A percentile compares a stretch with the other conserved stretches of the same genome.
Conservation (phyloP, 2,329 filamentous ascomycete species). For the Metarhizium rileyi region DNA sequence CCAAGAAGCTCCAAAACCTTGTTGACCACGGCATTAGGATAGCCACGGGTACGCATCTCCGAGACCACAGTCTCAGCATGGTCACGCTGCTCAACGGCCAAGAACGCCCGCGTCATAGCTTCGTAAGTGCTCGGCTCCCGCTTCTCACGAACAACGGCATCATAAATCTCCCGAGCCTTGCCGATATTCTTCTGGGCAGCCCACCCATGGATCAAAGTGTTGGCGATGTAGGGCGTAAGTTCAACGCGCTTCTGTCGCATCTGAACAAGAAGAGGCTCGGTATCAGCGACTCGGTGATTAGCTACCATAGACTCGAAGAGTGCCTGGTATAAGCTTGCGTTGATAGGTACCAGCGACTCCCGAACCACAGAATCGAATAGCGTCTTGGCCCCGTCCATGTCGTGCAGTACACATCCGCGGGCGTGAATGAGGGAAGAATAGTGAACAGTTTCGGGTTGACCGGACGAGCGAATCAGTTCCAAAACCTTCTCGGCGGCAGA, state of each 20-base stretch:
- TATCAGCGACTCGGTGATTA: constrained; percentile 74
- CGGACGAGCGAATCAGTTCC: constrained; percentile 62
- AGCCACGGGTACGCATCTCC: constrained; percentile 85
- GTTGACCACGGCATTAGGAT: constrained; percentile 82
- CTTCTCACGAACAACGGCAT: constrained; percentile 63
- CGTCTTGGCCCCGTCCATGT: constrained; percentile 71
- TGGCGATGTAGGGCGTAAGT: constrained; percentile 95
- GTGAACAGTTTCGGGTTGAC: constrained; percentile 84
- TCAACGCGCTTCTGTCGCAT: constrained; percentile 70
- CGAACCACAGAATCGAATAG: constrained; percentile 75
- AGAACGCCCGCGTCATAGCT: constrained; percentile 90
- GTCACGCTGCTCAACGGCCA: constrained; percentile 71
- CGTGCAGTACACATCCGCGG: constrained; percentile 86
- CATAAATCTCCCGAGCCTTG: constrained; percentile 72
- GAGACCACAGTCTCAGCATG: constrained; percentile 69
- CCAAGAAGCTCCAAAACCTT: constrained; percentile 89
- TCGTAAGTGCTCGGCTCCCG: constrained; percentile 97
- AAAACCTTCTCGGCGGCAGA: constrained; percentile 75
- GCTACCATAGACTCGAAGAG: constrained; percentile 96
- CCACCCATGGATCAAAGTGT: constrained; percentile 97
- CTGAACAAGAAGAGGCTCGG: constrained; percentile 60
- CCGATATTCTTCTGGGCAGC: constrained; percentile 70
- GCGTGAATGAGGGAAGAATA: constrained; percentile 94
- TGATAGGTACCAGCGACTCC: constrained; percentile 56
- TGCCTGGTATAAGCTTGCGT: constrained; percentile 87